A percentile compares a stretch with the other conserved stretches of the same genome.
Evolutionary conservation across 306 rosid species (phyloP).

Genomic region (Leucaena leucocephala): DNA sequence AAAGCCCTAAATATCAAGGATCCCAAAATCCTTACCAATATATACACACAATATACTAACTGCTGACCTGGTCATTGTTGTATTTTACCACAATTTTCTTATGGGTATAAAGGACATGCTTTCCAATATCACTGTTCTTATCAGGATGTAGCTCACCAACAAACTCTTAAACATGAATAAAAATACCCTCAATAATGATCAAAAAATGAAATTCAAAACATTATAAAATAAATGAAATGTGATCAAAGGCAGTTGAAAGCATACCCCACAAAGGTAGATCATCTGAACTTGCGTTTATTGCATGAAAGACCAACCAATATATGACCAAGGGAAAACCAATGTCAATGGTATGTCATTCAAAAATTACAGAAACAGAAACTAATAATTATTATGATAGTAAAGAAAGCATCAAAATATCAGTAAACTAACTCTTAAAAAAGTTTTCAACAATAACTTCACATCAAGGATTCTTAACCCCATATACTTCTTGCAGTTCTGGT

Average conservation of each 20-base stretch:
- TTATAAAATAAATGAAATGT: slow-evolving; percentile 29
- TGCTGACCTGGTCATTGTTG: slow-evolving; percentile 95
- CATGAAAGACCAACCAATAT: slow-evolving; percentile 39
- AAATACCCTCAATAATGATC: slow-evolving; percentile 23
- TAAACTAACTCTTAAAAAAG: not conserved
- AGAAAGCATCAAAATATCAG: slow-evolving; percentile 3
- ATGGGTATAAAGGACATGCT: slow-evolving; percentile 89
- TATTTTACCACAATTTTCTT: slow-evolving; percentile 72
- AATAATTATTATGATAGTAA: slow-evolving; percentile 19
- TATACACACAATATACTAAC: slow-evolving; percentile 24
- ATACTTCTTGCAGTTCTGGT: slow-evolving; percentile 21
- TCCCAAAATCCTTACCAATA: slow-evolving; percentile 27
- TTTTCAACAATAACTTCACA: slow-evolving; percentile 17
- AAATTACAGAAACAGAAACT: slow-evolving; percentile 22
- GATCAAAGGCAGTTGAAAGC: slow-evolving; percentile 36
- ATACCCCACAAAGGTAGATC: slow-evolving; percentile 99
- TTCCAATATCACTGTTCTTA: slow-evolving; percentile 79
- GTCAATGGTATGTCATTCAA: slow-evolving; percentile 40
- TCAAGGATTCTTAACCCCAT: slow-evolving; percentile 15
- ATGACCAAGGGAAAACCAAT: slow-evolving; percentile 26
- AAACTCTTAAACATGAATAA: slow-evolving; percentile 62
- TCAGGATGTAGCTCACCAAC: slow-evolving; percentile 90
- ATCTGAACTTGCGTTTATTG: slow-evolving; percentile 65
- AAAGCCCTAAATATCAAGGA: slow-evolving; percentile 29
- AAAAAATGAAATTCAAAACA: slow-evolving; percentile 26